Base-by-base conservation (phyloP, 2,329 filamentous ascomycete species). In the Neobulgaria alba region DNA sequence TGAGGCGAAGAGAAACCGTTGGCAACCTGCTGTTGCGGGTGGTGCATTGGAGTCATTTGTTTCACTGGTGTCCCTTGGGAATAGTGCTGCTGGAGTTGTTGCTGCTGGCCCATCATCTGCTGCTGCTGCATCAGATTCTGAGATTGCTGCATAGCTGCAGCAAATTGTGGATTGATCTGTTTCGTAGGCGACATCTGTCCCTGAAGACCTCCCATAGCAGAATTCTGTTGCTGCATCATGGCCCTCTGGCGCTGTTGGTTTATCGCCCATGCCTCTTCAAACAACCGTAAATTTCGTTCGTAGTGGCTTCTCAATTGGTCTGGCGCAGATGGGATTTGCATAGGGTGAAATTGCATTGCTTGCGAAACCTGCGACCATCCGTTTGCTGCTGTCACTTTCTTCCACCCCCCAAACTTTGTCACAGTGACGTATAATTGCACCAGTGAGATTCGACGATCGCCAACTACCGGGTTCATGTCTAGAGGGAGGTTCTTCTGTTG, bases 371-470 rank as follows among this genome's bases (percentile, higher is more conserved):
- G 73, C 1, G 71, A 68, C 92, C 92, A 96, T 42, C 72, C 70
- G 48, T 86, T 85, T 17, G 69, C 68, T 17, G 74, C 72, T 0
- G 77, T 81, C 3, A 93, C 77, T 45, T 73, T 77, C 52, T 82
- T 84, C 41, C 82, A 92, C 4, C 88, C 88, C 17, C 85, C 85
- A 50, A 75, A 71, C 53, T 84, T 89, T 51, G 81, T 74, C 2
- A 95, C 85, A 0, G 77, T 69, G 46, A 82, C 77, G 60, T 93
- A 96, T 3, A 96, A 68, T 46, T 80, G 74, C 56, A 86, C 75
- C 10, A 95, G 64, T 53, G 82, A 82, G 29, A 96, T 69, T 0
- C 74, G 75, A 9, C 85, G 79, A 39, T 87, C 84, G 39, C 77
- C 80, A 17, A 94, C 74, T 16, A 77, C 66, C 0, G 89, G 89